A percentile compares a stretch with the other conserved stretches of the same genome.
Evolutionary conservation across 208 protist genomes (phyloP).

Genomic region (Leishmania martiniquensis): DNA sequence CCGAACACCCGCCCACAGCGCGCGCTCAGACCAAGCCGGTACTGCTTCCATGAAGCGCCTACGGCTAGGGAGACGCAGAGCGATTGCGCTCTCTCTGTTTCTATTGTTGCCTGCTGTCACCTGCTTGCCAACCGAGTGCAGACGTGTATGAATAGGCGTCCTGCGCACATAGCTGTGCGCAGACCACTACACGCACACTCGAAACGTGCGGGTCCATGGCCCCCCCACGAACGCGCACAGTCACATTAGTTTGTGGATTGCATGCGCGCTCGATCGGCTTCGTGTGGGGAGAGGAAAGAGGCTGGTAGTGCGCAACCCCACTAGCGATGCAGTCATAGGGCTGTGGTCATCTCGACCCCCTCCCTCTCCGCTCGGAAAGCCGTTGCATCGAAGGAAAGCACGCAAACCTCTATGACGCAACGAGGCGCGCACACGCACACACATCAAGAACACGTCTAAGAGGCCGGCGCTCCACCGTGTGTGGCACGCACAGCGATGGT

Average conservation of each 20-base stretch:
- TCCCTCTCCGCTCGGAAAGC: not conserved
- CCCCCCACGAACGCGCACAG: not conserved
- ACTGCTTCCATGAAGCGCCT: not conserved
- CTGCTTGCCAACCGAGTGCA: not conserved
- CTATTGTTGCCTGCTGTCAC: not conserved
- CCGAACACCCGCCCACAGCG: not conserved
- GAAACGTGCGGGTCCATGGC: too few relatives aligned
- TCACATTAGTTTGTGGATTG: not conserved
- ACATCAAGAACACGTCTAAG: not conserved
- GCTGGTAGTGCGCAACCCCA: not conserved
- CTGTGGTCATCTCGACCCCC: not conserved
- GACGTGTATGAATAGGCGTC: not conserved
- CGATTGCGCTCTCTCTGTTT: not conserved
- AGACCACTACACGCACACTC: not conserved
- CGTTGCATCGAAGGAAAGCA: not conserved
- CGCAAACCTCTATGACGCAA: conserved; percentile 3
- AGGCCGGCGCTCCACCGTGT: conserved; percentile 32
- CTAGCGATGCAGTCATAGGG: not conserved
- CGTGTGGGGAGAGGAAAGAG: not conserved
- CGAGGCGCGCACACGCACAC: not conserved
- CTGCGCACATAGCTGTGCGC: not conserved
- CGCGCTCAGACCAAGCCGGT: not conserved
- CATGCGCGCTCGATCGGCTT: not conserved
- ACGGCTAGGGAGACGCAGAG: not conserved
- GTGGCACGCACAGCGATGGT: conserved; percentile 58